These are phyloP conservation scores for Saccharum spontaneum DNA, from an alignment of 176 grass and related monocot genomes.

Conservation along the genomic window DNA sequence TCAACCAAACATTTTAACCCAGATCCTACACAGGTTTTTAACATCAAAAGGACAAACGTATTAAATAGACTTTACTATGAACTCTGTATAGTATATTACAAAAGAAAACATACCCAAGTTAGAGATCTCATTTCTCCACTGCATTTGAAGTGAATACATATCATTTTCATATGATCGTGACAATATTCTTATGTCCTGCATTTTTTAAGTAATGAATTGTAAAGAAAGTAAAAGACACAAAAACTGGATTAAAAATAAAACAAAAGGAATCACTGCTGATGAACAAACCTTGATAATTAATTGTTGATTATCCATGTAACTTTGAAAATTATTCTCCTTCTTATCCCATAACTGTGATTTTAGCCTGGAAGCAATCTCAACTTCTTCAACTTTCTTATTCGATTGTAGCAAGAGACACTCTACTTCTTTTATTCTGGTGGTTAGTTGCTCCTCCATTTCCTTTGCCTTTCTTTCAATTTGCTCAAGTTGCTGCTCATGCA, in stretches of 20 bases:
- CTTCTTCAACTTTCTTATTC: conserved; percentile 66
- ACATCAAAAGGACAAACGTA: neutral
- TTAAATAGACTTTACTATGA: neutral
- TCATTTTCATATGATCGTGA: conserved; percentile 60
- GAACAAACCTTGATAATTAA: conserved; percentile 59
- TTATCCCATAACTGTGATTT: conserved; percentile 68
- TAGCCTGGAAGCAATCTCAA: conserved; percentile 49
- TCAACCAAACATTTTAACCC: conserved; percentile 74
- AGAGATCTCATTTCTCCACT: conserved; percentile 76
- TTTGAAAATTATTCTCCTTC: conserved; percentile 67
- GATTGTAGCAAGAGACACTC: conserved; percentile 68
- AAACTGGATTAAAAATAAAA: neutral
- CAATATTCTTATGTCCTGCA: conserved; percentile 64
- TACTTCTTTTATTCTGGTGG: conserved; percentile 55
- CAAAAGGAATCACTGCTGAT: neutral
- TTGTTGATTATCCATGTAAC: conserved; percentile 55
- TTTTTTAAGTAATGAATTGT: conserved; percentile 9
- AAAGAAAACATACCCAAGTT: conserved; percentile 57
- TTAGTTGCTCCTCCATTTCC: conserved; percentile 57
- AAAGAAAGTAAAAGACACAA: conserved; percentile 9
- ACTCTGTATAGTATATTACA: conserved; percentile 16
- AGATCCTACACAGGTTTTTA: conserved; percentile 50
- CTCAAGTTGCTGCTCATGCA: conserved; percentile 45
- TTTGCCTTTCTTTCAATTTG: conserved; percentile 53
- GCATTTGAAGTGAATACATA: conserved; percentile 57